Conservation (phyloP, 495 filamentous ascomycete species). For the Rusavskia elegans region DNA sequence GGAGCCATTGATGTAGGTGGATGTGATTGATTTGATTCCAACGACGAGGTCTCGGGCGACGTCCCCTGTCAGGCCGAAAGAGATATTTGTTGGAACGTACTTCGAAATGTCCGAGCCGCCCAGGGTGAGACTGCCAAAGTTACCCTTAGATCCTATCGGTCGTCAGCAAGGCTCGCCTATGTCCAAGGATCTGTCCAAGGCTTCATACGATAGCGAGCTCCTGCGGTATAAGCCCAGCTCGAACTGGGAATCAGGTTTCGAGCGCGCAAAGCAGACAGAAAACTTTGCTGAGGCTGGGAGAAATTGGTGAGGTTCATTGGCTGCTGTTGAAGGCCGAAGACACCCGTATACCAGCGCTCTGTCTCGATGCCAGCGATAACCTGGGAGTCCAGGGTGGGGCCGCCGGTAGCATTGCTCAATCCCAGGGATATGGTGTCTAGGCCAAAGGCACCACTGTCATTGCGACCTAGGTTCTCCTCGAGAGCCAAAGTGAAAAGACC, state of each 20-base stretch:
- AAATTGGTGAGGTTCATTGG: slow-evolving; percentile 28
- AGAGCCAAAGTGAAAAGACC: slow-evolving; percentile 14
- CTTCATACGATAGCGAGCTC: slow-evolving; percentile 34
- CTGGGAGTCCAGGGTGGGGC: slow-evolving; percentile 28
- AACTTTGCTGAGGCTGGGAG: slow-evolving; percentile 28
- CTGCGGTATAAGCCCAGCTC: slow-evolving; percentile 40
- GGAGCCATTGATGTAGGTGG: slow-evolving; percentile 16
- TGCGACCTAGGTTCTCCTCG: slow-evolving; percentile 28
- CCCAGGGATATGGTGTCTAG: slow-evolving; percentile 34
- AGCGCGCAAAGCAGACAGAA: slow-evolving; percentile 29
- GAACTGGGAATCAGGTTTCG: slow-evolving; percentile 29
- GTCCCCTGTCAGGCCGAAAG: too few relatives aligned
- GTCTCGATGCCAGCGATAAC: slow-evolving; percentile 30
- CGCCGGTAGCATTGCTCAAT: slow-evolving; percentile 15
- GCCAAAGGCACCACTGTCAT: slow-evolving; percentile 27
- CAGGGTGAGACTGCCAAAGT: slow-evolving; percentile 32
- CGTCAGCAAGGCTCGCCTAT: too few relatives aligned
- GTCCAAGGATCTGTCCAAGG: too few relatives aligned
- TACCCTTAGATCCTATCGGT: too few relatives aligned
- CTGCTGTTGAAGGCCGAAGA: slow-evolving; percentile 25
- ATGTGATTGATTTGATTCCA: slow-evolving; percentile 28
- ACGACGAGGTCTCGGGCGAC: slow-evolving; percentile 27
- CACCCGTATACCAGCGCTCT: slow-evolving; percentile 33
- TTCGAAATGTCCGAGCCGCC: slow-evolving; percentile 39
- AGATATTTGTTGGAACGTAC: slow-evolving; percentile 22